A percentile compares a stretch with the other conserved stretches of the same genome.
These are phyloP conservation scores for Eimeria falciformis DNA, from an alignment of 169 alveolate species.

Conservation along the genomic window DNA sequence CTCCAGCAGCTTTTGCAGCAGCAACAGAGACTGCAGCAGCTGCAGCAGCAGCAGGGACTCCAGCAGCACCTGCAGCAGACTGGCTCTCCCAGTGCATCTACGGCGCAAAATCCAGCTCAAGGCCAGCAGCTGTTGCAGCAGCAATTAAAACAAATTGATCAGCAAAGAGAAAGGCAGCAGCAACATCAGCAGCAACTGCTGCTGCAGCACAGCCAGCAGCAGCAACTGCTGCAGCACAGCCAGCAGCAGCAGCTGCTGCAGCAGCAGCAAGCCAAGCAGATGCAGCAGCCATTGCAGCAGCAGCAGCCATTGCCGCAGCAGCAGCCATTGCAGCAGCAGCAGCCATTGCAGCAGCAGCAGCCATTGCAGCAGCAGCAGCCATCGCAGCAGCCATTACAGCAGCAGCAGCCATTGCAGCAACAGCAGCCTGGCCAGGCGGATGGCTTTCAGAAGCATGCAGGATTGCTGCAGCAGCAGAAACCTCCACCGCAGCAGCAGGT, in stretches of 20 bases:
- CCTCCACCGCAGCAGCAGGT: neutral
- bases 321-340: neutral
- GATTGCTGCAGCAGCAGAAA: neutral
- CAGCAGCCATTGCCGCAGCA: neutral
- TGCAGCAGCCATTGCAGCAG: neutral
- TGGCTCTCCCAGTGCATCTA: too few species aligned
- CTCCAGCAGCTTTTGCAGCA: conserved; percentile 19
- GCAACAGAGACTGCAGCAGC: neutral
- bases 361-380: neutral
- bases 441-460: neutral
- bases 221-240: neutral
- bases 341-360: neutral
- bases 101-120: neutral
- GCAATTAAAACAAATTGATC: neutral
- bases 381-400: neutral
- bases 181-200: neutral
- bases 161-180: neutral
- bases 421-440: neutral
- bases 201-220: conserved; percentile 27
- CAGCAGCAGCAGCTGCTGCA: neutral
- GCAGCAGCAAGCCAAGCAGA: neutral
- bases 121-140: neutral
- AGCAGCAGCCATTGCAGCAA: neutral
- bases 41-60: conserved; percentile 1
- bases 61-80: too few species aligned